Evolutionary conservation across 495 filamentous ascomycete genomes (phyloP).

Genomic region (Penicillium soppii): DNA sequence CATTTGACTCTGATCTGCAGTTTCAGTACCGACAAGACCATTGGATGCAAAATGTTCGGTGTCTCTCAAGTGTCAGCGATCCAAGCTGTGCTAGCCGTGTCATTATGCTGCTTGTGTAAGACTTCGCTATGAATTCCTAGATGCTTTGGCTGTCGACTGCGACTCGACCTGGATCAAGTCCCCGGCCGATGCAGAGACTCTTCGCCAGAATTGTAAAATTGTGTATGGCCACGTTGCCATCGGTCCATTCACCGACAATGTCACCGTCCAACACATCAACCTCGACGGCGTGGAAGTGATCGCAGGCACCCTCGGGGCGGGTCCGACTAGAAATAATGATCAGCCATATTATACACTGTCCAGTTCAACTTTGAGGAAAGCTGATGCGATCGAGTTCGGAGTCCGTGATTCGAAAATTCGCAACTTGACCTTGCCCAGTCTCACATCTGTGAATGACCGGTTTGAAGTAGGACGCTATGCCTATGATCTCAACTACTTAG

Average conservation of each 20-base stretch:
- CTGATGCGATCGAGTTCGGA: too few species aligned
- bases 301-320: neutral
- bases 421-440: too few species aligned
- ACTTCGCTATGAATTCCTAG: neutral
- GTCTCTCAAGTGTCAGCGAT: neutral
- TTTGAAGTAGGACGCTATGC: too few species aligned
- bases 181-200: neutral
- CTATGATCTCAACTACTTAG: too few species aligned
- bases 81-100: neutral
- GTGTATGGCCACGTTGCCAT: neutral
- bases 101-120: neutral
- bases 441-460: too few species aligned
- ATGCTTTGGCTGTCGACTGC: neutral
- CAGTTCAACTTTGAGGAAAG: too few species aligned
- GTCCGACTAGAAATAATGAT: too few species aligned
- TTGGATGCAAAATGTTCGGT: neutral
- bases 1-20: neutral
- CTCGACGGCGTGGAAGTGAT: conserved; percentile 3
- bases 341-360: too few species aligned
- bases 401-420: too few species aligned
- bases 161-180: neutral
- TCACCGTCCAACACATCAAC: neutral
- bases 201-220: neutral
- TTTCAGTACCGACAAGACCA: neutral
- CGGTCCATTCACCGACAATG: neutral